phyloP scores from a whole-genome alignment of 2,329 filamentous ascomycete species.

The Sarocladiaceae sp. region DNA sequence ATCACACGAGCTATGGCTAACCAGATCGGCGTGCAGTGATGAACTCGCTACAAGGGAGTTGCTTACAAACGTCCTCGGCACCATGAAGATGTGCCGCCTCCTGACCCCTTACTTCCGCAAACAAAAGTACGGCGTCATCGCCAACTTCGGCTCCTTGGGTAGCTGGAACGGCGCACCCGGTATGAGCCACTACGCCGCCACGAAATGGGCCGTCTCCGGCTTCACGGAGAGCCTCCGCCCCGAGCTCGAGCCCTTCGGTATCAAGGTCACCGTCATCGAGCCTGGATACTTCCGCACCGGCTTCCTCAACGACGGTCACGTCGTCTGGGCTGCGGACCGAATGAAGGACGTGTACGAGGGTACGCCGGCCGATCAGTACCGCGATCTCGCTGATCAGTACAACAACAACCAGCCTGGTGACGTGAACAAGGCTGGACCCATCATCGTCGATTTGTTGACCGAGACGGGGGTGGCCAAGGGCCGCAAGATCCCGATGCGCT shows the following conservation, averaged over 20 bases:
- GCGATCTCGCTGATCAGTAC: conserved; percentile 17
- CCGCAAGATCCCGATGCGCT: conserved; percentile 38
- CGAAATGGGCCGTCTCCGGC: conserved; percentile 22
- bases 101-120: conserved; percentile 25
- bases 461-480: conserved; percentile 35
- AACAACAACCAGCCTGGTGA: conserved; percentile 45
- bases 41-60: conserved; percentile 17
- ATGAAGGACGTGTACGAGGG: conserved; percentile 24
- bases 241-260: conserved; percentile 40
- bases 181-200: conserved; percentile 24
- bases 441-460: conserved; percentile 46
- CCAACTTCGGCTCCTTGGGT: conserved; percentile 29
- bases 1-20: not conserved
- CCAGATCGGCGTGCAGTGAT: not conserved
- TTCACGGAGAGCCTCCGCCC: conserved; percentile 30
- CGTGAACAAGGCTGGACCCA: conserved; percentile 38
- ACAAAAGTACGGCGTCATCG: conserved; percentile 23
- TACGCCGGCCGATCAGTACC: conserved; percentile 16
- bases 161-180: conserved; percentile 25
- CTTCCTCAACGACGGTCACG: conserved; percentile 32
- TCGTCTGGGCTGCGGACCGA: conserved; percentile 18
- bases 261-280: conserved; percentile 37
- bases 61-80: conserved; percentile 31
- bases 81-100: conserved; percentile 28
- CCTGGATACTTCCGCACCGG: conserved; percentile 48